These are phyloP conservation scores for Claviceps sp. DNA, from an alignment of 2,329 filamentous ascomycete genomes.

Conservation along the genomic window DNA sequence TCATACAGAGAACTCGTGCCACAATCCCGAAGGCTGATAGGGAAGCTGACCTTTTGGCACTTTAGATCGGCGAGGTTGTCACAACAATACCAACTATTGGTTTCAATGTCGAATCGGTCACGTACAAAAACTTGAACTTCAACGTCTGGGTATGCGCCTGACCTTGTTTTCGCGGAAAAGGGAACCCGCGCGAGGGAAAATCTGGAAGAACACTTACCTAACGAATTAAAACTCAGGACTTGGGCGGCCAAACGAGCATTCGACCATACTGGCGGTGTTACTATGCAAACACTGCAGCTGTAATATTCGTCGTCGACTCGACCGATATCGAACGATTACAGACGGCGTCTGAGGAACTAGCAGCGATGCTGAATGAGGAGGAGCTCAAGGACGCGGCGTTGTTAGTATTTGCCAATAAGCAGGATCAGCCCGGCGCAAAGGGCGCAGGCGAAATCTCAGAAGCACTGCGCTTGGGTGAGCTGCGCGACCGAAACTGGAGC, in stretches of 20 bases:
- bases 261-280: slow-evolving; percentile 98
- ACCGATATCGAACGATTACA: slow-evolving; percentile 93
- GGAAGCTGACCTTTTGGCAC: neutral
- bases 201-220: neutral
- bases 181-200: no score
- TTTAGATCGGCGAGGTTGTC: slow-evolving; percentile 90
- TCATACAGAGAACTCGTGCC: neutral
- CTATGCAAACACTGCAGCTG: slow-evolving; percentile 95
- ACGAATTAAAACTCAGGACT: slow-evolving; percentile 43
- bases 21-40: neutral
- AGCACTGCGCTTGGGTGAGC: slow-evolving; percentile 74
- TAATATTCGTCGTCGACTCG: slow-evolving; percentile 96
- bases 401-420: slow-evolving; percentile 96
- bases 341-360: slow-evolving; percentile 83
- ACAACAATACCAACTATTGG: slow-evolving; percentile 98
- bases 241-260: slow-evolving; percentile 97
- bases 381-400: slow-evolving; percentile 87
- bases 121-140: slow-evolving; percentile 96
- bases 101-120: slow-evolving; percentile 98
- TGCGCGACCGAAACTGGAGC: slow-evolving; percentile 97
- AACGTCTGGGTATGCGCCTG: slow-evolving; percentile 75
- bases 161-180: neutral
- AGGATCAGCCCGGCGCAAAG: slow-evolving; percentile 94
- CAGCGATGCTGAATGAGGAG: slow-evolving; percentile 93
- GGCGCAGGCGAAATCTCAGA: slow-evolving; percentile 95